Evolutionary conservation across 768 basidiomycete genomes (phyloP), one percentile per base, ranked within the genome.

Genomic region (Rhodosporidiobolus odoratus): DNA sequence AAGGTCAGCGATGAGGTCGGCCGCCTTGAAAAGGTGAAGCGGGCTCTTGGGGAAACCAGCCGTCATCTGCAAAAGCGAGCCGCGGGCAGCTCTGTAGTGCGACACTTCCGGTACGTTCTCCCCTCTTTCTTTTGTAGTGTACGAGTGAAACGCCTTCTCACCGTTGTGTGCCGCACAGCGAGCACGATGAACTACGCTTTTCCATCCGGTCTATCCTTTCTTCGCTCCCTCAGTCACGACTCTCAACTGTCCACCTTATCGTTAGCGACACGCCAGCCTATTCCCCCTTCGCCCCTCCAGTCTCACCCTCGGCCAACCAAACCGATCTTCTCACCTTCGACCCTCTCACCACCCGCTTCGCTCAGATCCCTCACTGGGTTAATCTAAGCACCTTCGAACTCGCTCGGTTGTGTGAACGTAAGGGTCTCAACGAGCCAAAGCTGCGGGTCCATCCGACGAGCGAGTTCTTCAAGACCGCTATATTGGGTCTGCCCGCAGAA

Each of bases 361-460:
- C 81, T 13, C 80, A 82, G 53, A 74, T 81, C 7, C 82, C 82
- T 10, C 82, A 81, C 60, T 83, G 82, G 82, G 77, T 82, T 54
- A 62, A 27, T 66, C 41, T 70, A 4, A n/a, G 59, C 2, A 17
- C 4, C 1, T 8, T 71, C 27, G 68, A 47, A 1, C 57, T 73
- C 23, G 48, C 66, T 4, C 17, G 9, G 13, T 4, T 6, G n/a
- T 25, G 30, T 0, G 4, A 12, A 21, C 13, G 23, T 16, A 3
- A 21, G 2, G 23, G 41, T 13, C 13, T 15, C 4, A 13, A 30
- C 40, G 16, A 15, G 12, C 52, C 71, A 10, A 10, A 15, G 10
- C 48, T 73, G 4, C 35, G 27, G 16, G 27, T 76, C 9, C 62
- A 62, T 17, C 66, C 72, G 12, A 62, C 48, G 32, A 43, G 30